Base-by-base conservation (phyloP, 345 rosid genomes). In the Lumnitzera racemosa region DNA sequence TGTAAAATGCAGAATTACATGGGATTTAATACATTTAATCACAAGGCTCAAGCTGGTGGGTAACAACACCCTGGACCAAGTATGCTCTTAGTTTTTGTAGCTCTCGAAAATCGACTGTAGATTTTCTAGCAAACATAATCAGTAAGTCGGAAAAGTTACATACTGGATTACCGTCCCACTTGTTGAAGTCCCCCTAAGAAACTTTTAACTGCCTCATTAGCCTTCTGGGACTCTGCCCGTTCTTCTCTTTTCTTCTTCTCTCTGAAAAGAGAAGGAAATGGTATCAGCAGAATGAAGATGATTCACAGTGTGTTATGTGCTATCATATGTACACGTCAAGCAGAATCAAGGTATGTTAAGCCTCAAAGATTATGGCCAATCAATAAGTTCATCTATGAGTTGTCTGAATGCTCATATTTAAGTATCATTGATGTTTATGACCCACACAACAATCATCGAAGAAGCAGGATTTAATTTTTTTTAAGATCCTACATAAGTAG, bases 171-270 rank as follows among this genome's bases (percentile, higher is more conserved):
- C 66, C 75, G 66, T 51, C 68, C 46, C 5, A 67, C 64, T 20
- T 64, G 74, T 59, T 70, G 73, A 66, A 64, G 61, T 62, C 83
- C 83, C 27, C 91, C 91, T 72, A 76, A 24, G 67, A 88, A 94
- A 64, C 78, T 81, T 56, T 78, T 77, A 56, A 90, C 67, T 5
- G 96, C 83, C 72, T 90, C 99, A 25, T 74, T 90, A 49, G 95
- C 85, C 65, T 83, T 84, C 68, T 84, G 91, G 13, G 97, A 75
- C 67, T 74, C 89, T 4, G 81, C 58, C 69, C 95, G 72, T 69
- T 90, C 97, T 71, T 80, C 92, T 69, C 55, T 79, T 69, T 94
- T 90, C 79, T 83, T 94, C 88, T 90, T 94, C 78, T 94, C 99
- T 88, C 96, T 94, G 86, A 46, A 72, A 69, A 24, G 50, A 65